Evolutionary conservation across 345 rosid genomes (phyloP).

Genomic region (Laguncularia racemosa): DNA sequence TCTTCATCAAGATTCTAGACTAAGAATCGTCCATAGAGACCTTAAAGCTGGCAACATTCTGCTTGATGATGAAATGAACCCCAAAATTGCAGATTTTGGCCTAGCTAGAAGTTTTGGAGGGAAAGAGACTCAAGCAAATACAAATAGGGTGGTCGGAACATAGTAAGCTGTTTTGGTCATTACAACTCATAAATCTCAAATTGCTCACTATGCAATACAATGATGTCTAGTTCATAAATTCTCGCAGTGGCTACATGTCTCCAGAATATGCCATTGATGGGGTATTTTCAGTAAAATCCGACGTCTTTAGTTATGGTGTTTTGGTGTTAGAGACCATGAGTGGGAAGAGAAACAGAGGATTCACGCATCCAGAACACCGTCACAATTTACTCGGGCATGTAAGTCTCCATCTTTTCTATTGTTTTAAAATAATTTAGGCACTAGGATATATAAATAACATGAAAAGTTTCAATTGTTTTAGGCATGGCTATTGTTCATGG

Average conservation of each 20-base stretch:
- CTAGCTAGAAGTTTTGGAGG: slow-evolving; percentile 19
- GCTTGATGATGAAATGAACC: slow-evolving; percentile 20
- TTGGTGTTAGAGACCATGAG: slow-evolving; percentile 25
- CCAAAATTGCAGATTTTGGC: slow-evolving; percentile 25
- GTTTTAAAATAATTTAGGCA: too few species aligned
- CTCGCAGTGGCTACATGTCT: slow-evolving; percentile 37
- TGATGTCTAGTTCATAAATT: background rate
- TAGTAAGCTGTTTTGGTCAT: slow-evolving; percentile 12
- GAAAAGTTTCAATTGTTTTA: background rate
- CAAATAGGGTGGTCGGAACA: slow-evolving; percentile 17
- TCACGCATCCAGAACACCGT: slow-evolving; percentile 19
- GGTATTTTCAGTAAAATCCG: slow-evolving; percentile 27
- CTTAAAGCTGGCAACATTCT: slow-evolving; percentile 23
- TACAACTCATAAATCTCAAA: too few species aligned
- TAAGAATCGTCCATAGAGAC: slow-evolving; percentile 22
- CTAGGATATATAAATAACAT: too few species aligned
- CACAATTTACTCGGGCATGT: slow-evolving; percentile 29
- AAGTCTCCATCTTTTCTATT: slow-evolving; percentile 1
- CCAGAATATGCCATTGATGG: slow-evolving; percentile 41
- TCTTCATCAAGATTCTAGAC: slow-evolving; percentile 25
- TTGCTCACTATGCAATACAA: too few species aligned
- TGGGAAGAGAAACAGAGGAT: slow-evolving; percentile 24
- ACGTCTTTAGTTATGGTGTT: slow-evolving; percentile 35
- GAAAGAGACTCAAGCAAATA: slow-evolving; percentile 14
- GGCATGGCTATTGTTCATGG: slow-evolving; percentile 38